Base-by-base conservation (phyloP, 495 filamentous ascomycete species). In the Aspergillus kassunensis region DNA sequence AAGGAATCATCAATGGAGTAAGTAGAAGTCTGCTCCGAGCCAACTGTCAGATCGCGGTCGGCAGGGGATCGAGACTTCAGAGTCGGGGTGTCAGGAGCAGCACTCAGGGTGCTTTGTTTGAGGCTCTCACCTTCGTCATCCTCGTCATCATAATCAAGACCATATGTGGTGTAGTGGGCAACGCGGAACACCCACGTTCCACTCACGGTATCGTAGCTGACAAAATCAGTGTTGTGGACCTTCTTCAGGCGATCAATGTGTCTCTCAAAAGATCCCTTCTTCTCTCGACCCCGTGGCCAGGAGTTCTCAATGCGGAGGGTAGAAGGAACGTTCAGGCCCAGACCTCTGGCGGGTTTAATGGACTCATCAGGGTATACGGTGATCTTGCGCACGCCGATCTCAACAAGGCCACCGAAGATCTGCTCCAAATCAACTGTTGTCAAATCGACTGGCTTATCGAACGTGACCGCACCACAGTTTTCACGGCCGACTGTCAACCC, bases 131-230 rank as follows among this genome's bases (percentile, higher is more conserved):
- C 81, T 59, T 70, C 72, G 13, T 83, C 80, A 30, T 90, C 87
- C 39, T 90, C 86, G 21, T 89, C 88, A 36, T 91, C 88, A 56
- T 93, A 89, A 55, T 90, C 86, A 43, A 97, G 75, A n/a, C 85
- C 90, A 65, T 98, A 98, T 8, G 90, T 96, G 13, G 90, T 96
- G 68, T 91, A 98, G 68, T 98, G 93, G 53, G 90, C 83, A 33
- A 98, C 93, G 16, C 75, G 84, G 73, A 98, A 98, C 6, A 80
- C 79, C 93, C 93, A 98, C 20, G 87, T 80, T 45, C 93, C 93
- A 25, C 82, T 88, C 16, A 87, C 79, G 33, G 64, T 72, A 34
- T 92, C 79, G 66, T 96, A 98, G 53, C 77, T 73, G 41, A 90
- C 72, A 55, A 96, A 96, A 29, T 82, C 81, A 6, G 93, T 95